phyloP scores from a whole-genome alignment of 352 stramenopile genomes.

The Globisporangium canariense region DNA sequence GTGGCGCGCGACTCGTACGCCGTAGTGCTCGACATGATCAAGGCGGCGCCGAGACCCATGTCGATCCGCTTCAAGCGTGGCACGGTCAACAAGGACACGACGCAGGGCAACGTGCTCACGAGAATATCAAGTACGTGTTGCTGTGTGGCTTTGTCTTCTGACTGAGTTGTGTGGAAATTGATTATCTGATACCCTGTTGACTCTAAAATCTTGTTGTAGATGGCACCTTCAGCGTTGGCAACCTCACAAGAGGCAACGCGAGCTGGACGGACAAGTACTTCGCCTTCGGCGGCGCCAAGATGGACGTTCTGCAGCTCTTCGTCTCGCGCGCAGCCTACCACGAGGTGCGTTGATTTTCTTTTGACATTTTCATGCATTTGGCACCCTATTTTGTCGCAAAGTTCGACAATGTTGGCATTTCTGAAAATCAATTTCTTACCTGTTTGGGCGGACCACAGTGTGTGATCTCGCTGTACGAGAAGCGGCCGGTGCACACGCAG shows the following conservation, averaged over 20 bases:
- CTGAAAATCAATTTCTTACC: not conserved
- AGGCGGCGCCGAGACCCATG: constrained; percentile 68
- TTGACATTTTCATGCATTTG: not conserved
- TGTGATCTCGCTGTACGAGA: constrained; percentile 84
- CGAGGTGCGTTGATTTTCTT: constrained; percentile 32
- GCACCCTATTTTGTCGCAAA: not conserved
- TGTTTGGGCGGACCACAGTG: constrained; percentile 31
- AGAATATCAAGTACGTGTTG: constrained; percentile 69
- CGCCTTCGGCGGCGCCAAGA: constrained; percentile 74
- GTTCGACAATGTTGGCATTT: not conserved
- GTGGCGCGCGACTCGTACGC: constrained; percentile 60
- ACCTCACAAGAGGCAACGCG: constrained; percentile 73
- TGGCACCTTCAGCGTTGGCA: constrained; percentile 81
- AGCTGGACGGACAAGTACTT: constrained; percentile 81
- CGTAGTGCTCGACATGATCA: constrained; percentile 71
- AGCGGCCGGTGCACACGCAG: constrained; percentile 73
- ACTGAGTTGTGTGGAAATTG: constrained; percentile 5
- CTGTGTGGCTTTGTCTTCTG: not conserved
- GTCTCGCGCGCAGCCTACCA: constrained; percentile 80
- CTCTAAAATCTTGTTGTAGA: constrained; percentile 33
- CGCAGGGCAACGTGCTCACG: constrained; percentile 65
- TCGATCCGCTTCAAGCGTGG: constrained; percentile 71
- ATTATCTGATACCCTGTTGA: not conserved
- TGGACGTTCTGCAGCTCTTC: constrained; percentile 83
- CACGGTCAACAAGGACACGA: constrained; percentile 61